These are phyloP conservation scores for Haematococcus lacustris DNA, from an alignment of 139 green algal genomes.

Conservation along the genomic window DNA sequence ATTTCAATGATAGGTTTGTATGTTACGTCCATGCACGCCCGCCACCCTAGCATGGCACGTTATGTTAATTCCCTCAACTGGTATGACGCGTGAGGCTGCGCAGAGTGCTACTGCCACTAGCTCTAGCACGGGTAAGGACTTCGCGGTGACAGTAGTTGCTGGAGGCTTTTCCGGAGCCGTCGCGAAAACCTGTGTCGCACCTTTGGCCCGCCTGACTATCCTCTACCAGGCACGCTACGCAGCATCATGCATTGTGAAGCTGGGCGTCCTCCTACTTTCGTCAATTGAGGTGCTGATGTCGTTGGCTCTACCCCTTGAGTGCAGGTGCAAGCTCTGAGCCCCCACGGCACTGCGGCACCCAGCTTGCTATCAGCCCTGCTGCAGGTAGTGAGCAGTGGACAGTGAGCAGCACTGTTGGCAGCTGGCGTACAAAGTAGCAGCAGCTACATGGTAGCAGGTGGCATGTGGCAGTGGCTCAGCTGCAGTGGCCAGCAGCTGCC, in stretches of 20 bases:
- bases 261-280: background rate
- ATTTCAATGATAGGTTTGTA: no score
- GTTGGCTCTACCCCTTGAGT: background rate
- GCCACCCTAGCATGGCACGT: no score
- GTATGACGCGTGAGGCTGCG: no score
- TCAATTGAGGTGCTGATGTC: background rate
- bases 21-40: no score
- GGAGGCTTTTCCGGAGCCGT: conserved; percentile 85
- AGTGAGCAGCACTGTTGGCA: background rate
- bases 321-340: conserved; percentile 8
- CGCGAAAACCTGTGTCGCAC: conserved; percentile 82
- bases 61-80: no score
- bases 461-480: background rate
- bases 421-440: background rate
- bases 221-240: conserved; percentile 80
- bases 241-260: background rate
- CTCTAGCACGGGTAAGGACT: no score
- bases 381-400: conserved; percentile 3
- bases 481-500: no score
- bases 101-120: no score
- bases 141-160: conserved; percentile 22
- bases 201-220: conserved; percentile 89
- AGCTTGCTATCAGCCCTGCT: conserved; percentile 5
- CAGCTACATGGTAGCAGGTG: background rate
- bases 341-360: background rate